phyloP scores from a whole-genome alignment of 2,329 filamentous ascomycete genomes.

The Teratosphaeria destructans region DNA sequence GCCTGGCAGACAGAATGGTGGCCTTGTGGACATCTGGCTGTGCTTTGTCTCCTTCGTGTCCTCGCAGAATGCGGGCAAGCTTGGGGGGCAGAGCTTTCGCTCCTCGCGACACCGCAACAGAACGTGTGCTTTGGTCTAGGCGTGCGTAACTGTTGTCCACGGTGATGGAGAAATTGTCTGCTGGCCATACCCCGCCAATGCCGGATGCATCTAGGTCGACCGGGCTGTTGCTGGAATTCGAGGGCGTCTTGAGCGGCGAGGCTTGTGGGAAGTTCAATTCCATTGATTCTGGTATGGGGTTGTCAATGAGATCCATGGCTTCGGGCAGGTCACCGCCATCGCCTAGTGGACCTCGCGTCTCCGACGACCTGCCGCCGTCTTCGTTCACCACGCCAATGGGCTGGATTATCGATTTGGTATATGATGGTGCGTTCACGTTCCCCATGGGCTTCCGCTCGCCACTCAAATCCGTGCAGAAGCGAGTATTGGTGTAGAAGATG shows the following conservation, averaged over 20 bases:
- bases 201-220: slow-evolving; percentile 41
- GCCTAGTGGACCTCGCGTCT: slow-evolving; percentile 24
- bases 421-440: slow-evolving; percentile 11
- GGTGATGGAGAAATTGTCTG: slow-evolving; percentile 44
- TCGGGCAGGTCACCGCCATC: slow-evolving; percentile 20
- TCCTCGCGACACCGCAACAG: slow-evolving; percentile 5
- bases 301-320: slow-evolving; percentile 27
- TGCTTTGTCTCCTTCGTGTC: slow-evolving; percentile 4
- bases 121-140: slow-evolving; percentile 8
- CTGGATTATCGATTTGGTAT: slow-evolving; percentile 7
- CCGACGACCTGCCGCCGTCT: slow-evolving; percentile 6
- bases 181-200: slow-evolving; percentile 50
- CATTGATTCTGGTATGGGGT: slow-evolving; percentile 23
- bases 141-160: slow-evolving; percentile 30
- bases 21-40: slow-evolving; percentile 45
- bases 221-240: neutral
- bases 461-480: slow-evolving; percentile 71
- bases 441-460: slow-evolving; percentile 41
- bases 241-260: slow-evolving; percentile 13
- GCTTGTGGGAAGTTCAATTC: slow-evolving; percentile 29
- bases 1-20: slow-evolving; percentile 55
- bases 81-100: slow-evolving; percentile 15
- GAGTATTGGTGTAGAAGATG: slow-evolving; percentile 72
- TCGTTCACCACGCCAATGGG: slow-evolving; percentile 11
- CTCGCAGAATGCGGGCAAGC: slow-evolving; percentile 26